phyloP scores from a whole-genome alignment of 2,329 filamentous ascomycete species.

The Botrytis byssoidea region DNA sequence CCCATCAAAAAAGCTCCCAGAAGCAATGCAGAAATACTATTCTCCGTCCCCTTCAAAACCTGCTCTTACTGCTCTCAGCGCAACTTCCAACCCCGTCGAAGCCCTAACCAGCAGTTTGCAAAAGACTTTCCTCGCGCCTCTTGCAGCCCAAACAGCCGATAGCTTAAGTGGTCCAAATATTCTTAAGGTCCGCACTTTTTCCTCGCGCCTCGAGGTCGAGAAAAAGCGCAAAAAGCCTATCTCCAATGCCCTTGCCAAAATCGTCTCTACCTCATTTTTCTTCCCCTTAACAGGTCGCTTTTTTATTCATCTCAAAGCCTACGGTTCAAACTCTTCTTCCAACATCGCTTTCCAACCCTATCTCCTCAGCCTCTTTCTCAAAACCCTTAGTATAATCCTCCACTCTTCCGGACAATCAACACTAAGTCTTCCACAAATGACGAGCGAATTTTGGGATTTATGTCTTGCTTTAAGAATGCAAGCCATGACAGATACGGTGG shows the following conservation, averaged over 20 bases:
- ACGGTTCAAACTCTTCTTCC: constrained; percentile 44
- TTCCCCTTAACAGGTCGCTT: constrained; percentile 81
- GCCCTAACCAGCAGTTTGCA: constrained; percentile 66
- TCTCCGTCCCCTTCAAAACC: constrained; percentile 33
- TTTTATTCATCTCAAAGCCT: constrained; percentile 60
- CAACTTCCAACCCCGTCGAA: constrained; percentile 49
- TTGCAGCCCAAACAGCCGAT: constrained; percentile 81
- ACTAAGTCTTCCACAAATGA: constrained; percentile 73
- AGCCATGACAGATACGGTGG: constrained; percentile 58
- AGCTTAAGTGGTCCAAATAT: constrained; percentile 74
- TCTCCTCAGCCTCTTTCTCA: constrained; percentile 75
- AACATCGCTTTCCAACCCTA: constrained; percentile 71
- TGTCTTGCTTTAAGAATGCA: constrained; percentile 67
- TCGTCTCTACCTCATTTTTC: constrained; percentile 79
- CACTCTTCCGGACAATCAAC: constrained; percentile 81
- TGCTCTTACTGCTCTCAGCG: neutral
- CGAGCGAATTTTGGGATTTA: constrained; percentile 79
- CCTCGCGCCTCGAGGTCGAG: constrained; percentile 68
- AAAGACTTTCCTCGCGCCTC: constrained; percentile 71
- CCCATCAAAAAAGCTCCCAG: constrained; percentile 76
- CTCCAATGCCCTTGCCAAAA: constrained; percentile 73
- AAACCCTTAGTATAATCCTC: constrained; percentile 79
- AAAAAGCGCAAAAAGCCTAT: constrained; percentile 57
- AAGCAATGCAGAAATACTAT: constrained; percentile 72
- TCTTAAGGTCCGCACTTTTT: constrained; percentile 88